Percentiles rank a stretch among this genome's conserved stretches.
These are phyloP conservation scores for Testicularia cyperi DNA, from an alignment of 1,284 basidiomycete genomes.

Conservation along the genomic window DNA sequence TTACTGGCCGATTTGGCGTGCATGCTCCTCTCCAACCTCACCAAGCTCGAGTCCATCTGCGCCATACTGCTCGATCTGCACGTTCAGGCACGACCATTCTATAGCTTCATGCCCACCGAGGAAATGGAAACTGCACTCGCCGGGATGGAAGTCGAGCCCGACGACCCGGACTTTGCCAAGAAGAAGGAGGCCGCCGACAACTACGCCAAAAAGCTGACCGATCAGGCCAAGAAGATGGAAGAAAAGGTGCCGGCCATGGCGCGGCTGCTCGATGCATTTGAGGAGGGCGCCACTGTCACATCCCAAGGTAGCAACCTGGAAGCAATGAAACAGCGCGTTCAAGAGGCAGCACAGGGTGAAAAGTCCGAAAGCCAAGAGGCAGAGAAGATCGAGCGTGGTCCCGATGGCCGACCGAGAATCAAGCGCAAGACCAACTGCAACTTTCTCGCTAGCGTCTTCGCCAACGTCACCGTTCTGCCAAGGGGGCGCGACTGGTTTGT, in stretches of 20 bases:
- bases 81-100: constrained; percentile 51
- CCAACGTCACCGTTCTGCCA: constrained; percentile 54
- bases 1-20: constrained; percentile 89
- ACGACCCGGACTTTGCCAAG: constrained; percentile 47
- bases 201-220: constrained; percentile 36
- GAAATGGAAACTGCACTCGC: constrained; percentile 45
- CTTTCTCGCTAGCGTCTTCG: constrained; percentile 59
- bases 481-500: constrained; percentile 57
- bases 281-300: constrained; percentile 55
- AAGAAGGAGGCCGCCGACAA: constrained; percentile 40
- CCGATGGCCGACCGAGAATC: constrained; percentile 43
- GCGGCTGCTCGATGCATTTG: constrained; percentile 55
- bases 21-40: constrained; percentile 95
- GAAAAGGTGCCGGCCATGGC: constrained; percentile 53
- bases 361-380: constrained; percentile 11
- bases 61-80: constrained; percentile 69
- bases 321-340: constrained; percentile 49
- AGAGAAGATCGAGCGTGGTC: constrained; percentile 37
- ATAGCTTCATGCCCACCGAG: constrained; percentile 48
- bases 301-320: constrained; percentile 43
- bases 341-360: constrained; percentile 32
- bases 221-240: constrained; percentile 40
- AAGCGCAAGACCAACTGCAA: constrained; percentile 58
- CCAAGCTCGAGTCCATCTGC: constrained; percentile 74
- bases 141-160: constrained; percentile 54